phyloP scores from a whole-genome alignment of 2,329 filamentous ascomycete species.

The Exophiala sideris region DNA sequence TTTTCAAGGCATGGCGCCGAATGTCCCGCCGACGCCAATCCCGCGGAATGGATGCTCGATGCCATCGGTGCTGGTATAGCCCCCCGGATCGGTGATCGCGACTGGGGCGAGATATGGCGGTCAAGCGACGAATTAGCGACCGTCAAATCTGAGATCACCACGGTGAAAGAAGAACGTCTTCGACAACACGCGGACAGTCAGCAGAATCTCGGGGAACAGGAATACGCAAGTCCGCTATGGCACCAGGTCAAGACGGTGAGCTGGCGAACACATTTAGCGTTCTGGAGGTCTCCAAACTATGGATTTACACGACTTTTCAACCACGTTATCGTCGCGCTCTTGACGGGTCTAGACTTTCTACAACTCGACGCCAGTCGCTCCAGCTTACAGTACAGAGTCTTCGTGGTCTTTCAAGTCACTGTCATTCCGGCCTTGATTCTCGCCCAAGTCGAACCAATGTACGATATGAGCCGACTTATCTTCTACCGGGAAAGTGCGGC shows the following conservation, averaged over 20 bases:
- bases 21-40: constrained; percentile 52
- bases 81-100: constrained; percentile 67
- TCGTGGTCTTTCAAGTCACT: constrained; percentile 83
- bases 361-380: constrained; percentile 71
- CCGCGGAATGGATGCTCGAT: constrained; percentile 48
- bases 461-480: constrained; percentile 72
- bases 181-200: constrained; percentile 45
- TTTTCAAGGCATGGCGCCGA: constrained; percentile 54
- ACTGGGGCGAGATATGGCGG: constrained; percentile 79
- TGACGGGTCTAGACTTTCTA: constrained; percentile 77
- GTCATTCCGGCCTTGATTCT: constrained; percentile 81
- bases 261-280: constrained; percentile 69
- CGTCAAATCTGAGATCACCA: constrained; percentile 63
- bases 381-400: constrained; percentile 79
- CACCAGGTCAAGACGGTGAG: constrained; percentile 77
- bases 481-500: constrained; percentile 82
- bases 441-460: constrained; percentile 79
- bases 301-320: constrained; percentile 84
- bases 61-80: constrained; percentile 73
- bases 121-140: constrained; percentile 67
- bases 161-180: constrained; percentile 62
- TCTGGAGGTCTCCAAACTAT: constrained; percentile 86
- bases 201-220: constrained; percentile 56
- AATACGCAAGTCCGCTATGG: constrained; percentile 76
- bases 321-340: constrained; percentile 71